phyloP scores from a whole-genome alignment of 2,329 filamentous ascomycete species.

The Botrytis sinoallii region DNA sequence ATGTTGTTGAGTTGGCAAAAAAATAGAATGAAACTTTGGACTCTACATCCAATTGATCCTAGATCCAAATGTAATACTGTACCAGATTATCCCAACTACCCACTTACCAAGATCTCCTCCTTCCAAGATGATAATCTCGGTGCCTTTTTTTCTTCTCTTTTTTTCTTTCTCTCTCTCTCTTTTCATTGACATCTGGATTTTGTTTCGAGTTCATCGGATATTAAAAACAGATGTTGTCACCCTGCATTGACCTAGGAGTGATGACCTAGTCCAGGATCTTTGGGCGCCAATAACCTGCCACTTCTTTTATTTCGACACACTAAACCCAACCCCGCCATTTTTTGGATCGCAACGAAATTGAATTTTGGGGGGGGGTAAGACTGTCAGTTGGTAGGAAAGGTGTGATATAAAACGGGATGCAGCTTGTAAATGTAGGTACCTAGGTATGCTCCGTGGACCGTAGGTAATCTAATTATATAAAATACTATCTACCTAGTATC shows the following conservation, averaged over 20 bases:
- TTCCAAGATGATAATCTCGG: not conserved
- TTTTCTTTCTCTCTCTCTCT: not conserved
- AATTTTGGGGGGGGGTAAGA: not conserved
- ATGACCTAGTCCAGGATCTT: not conserved
- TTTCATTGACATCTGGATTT: not conserved
- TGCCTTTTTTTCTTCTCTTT: not conserved
- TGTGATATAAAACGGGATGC: not conserved
- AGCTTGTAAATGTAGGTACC: not conserved
- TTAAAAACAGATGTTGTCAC: conserved; percentile 8
- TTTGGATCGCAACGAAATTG: not conserved
- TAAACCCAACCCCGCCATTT: conserved; percentile 16
- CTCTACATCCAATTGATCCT: not conserved
- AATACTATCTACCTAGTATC: not conserved
- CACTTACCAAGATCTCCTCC: not conserved
- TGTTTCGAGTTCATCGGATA: not conserved
- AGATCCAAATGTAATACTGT: not conserved
- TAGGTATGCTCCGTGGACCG: not conserved
- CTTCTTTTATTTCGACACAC: not conserved
- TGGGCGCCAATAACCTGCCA: conserved; percentile 17
- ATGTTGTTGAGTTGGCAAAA: conserved; percentile 11
- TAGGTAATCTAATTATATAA: not conserved
- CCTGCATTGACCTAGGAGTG: not conserved
- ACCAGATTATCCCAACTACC: not conserved
- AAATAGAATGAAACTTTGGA: not conserved
- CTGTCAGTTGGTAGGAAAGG: not conserved